These are phyloP conservation scores for Musa acuminata DNA, from an alignment of 176 grass and related monocot species.

Conservation along the genomic window DNA sequence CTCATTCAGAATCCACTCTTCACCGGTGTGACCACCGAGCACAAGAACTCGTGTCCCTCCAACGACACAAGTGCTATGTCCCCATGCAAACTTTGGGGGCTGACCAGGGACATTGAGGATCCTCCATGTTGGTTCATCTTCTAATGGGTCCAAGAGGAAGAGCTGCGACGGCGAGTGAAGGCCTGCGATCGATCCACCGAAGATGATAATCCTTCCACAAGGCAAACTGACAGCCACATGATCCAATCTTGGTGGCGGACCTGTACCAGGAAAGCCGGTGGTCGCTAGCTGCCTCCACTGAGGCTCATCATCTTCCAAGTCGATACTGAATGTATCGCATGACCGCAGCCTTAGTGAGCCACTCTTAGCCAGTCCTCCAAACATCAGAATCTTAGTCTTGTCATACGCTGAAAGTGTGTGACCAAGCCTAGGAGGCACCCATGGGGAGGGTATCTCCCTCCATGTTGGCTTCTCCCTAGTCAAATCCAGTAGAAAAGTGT, in stretches of 20 bases:
- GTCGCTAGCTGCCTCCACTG: slow-evolving; percentile 67
- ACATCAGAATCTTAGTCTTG: slow-evolving; percentile 84
- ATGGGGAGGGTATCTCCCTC: slow-evolving; percentile 65
- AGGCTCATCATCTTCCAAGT: slow-evolving; percentile 56
- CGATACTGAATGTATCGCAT: slow-evolving; percentile 55
- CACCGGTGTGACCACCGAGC: slow-evolving; percentile 64
- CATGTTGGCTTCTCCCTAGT: slow-evolving; percentile 73
- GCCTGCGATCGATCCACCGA: slow-evolving; percentile 75
- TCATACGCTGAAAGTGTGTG: slow-evolving; percentile 72
- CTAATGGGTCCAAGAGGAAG: slow-evolving; percentile 60
- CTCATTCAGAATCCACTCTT: slow-evolving; percentile 99
- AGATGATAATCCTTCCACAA: slow-evolving; percentile 79
- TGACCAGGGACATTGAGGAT: slow-evolving; percentile 69
- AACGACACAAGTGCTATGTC: slow-evolving; percentile 87
- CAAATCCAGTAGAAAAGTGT: slow-evolving; percentile 77
- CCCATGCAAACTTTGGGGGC: slow-evolving; percentile 85
- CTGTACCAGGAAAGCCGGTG: slow-evolving; percentile 40
- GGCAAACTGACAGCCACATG: slow-evolving; percentile 78
- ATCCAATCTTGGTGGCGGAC: slow-evolving; percentile 78
- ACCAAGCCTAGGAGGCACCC: slow-evolving; percentile 62
- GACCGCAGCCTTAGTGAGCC: slow-evolving; percentile 70
- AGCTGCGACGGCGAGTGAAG: slow-evolving; percentile 67
- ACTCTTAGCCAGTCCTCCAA: slow-evolving; percentile 76
- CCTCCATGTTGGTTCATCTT: slow-evolving; percentile 83
- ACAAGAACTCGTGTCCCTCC: slow-evolving; percentile 81